Evolutionary conservation across 805 yeast genomes (phyloP), one percentile per base, ranked within the genome.

Genomic region (Metschnikowia cerradonensis): DNA sequence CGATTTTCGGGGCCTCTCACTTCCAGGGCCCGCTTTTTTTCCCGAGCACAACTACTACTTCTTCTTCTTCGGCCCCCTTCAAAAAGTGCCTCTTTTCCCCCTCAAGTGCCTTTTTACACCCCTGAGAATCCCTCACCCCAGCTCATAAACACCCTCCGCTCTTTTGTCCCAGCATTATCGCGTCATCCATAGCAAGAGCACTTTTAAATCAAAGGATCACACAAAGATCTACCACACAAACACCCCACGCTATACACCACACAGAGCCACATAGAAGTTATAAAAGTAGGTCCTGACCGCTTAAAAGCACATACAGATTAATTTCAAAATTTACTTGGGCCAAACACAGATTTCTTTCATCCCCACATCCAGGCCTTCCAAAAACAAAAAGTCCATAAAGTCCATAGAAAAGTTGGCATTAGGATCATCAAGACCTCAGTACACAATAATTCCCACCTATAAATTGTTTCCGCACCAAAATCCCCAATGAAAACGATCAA

Each of bases 401-500:
- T 8, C 30, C 30, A 8, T 26, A 26, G 1, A 26, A 26, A 26
- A 26, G 30, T 26, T 8, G 30, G 11, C 30, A 26, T 26, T 26
- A 26, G 30, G 30, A 26, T 26, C 10, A 26, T 26, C 30, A 26
- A 26, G 11, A 26, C 30, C 30, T 26, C 5, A 26, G 11, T 26
- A 26, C 10, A 26, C 30, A 26, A 10, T 10, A 26, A 26, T 26
- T 3, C 17, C 30, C 19, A 11, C 3, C 7, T 10, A 10, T 23
- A 32, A 8, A 4, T 23, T 23, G 31, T 8, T 19, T 23, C 4
- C 45, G 11, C 36, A 7, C 6, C 7, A 14, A 8, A 4, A 14
- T 34, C n/a, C 1, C 1, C 5, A 44, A 70, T 70, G 75, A 71
- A 66, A 45, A 57, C 67, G 2, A 55, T 71, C 32, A 66, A 66